Evolutionary conservation across 305 asterid species (phyloP), one percentile per base, ranked within the genome.

Genomic region (Fraxinus xanthoxyloides): DNA sequence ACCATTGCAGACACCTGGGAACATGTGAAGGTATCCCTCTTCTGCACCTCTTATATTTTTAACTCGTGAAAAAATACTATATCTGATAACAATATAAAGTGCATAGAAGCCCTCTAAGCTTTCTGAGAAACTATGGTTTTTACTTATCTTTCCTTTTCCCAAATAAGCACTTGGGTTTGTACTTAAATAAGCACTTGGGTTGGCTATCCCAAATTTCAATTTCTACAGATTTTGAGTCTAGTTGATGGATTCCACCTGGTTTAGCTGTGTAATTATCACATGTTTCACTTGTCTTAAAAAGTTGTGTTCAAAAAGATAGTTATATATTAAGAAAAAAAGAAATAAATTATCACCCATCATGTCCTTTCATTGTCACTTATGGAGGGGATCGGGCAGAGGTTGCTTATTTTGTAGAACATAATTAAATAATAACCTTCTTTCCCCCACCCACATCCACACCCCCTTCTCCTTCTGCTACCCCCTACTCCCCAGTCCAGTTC

Each of bases 1-100:
- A 89, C 93, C 74, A 84, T 95, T 77, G 88, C 92, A 5, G 97
- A 94, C 72, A 95, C 97, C 2, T 95, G 98, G 99, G 97, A 95
- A 31, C 98, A 88, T 61, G 92, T 95, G 76, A 91, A 95, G 98
- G 98, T 95, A 84, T 73, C 87, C 63, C 46, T 63, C 75, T n/a
- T 73, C 78, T 67, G n/a, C 46, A 63, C 59, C 31, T n/a, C 21
- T 73, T 65, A 31, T 23, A 24, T 1, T 26, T 28, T 65, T 65
- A 26, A 65, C 34, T 65, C 35, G 12, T 26, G 10, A 30, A 2
- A n/a, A 26, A 61, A 23, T 2, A 21, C 17, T 24, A 23, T 61
- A 23, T 61, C 10, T 21, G 70, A 9, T 23, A 61, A 61, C 12
- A 7, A 19, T 7, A 8, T 61, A 21, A 61, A 61, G 70, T 21